phyloP scores from a whole-genome alignment of 2,329 filamentous ascomycete genomes.

The Ploettnerulaceae sp. region DNA sequence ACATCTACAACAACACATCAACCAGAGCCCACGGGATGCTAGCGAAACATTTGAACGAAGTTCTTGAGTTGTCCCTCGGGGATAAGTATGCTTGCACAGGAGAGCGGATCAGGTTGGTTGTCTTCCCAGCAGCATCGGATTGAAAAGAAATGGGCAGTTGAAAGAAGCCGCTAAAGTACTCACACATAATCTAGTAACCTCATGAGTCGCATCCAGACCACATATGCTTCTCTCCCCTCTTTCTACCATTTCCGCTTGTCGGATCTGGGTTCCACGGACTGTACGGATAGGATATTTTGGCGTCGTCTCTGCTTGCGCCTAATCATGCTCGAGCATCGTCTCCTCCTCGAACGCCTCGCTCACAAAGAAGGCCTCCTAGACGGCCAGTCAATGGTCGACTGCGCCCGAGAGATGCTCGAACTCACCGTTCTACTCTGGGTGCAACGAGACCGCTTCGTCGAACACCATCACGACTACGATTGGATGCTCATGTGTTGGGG shows the following conservation, averaged over 20 bases:
- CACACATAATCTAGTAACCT: slow-evolving; percentile 19
- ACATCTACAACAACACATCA: slow-evolving; percentile 42
- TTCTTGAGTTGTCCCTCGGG: slow-evolving; percentile 49
- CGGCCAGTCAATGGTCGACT: slow-evolving; percentile 40
- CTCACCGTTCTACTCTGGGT: slow-evolving; percentile 46
- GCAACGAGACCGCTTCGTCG: slow-evolving; percentile 42
- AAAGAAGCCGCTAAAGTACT: background rate
- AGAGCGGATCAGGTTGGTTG: slow-evolving; percentile 23
- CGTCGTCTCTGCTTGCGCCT: slow-evolving; percentile 44
- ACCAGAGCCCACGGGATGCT: slow-evolving; percentile 44
- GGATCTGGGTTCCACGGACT: slow-evolving; percentile 37
- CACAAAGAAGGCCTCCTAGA: slow-evolving; percentile 40
- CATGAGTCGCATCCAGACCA: slow-evolving; percentile 29
- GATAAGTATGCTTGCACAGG: slow-evolving; percentile 21
- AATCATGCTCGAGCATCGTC: slow-evolving; percentile 51
- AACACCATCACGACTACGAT: slow-evolving; percentile 42
- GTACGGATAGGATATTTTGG: slow-evolving; percentile 37
- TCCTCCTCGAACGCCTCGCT: slow-evolving; percentile 53
- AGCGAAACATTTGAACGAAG: slow-evolving; percentile 50
- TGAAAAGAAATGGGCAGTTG: background rate
- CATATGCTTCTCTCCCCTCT: slow-evolving; percentile 35
- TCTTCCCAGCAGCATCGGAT: background rate
- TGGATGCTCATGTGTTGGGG: slow-evolving; percentile 49
- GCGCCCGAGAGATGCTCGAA: slow-evolving; percentile 43
- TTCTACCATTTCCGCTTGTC: slow-evolving; percentile 37